Base-by-base conservation (phyloP, 495 filamentous ascomycete genomes). In the Aspergillus steynii region DNA sequence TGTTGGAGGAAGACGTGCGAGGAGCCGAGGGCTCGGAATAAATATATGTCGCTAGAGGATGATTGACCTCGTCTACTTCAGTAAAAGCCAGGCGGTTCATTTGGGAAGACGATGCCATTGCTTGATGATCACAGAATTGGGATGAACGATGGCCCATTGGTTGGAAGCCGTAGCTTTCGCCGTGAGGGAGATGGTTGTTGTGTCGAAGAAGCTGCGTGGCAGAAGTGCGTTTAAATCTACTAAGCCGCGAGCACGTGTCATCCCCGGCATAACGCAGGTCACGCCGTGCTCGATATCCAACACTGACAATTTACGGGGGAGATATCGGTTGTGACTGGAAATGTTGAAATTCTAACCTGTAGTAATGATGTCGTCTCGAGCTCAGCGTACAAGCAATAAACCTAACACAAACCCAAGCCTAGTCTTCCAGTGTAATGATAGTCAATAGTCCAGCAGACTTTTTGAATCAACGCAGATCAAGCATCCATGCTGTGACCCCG, bases 41-140 rank as follows among this genome's bases (percentile, higher is more conserved):
- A 61, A 80, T 61, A 50, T 73, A 78, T 2, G 73, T 74, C n/a
- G 68, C 71, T 10, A 61, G 71, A 50, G 68, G 67, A 54, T 69
- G 64, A 10, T 73, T 68, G n/a, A 72, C 67, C 47, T 79, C 74
- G 50, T 79, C 71, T 32, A 75, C 76, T 56, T 80, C 77, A 8
- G 37, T 70, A 29, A 80, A 65, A n/a, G 68, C 68, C 27, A 79
- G 32, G 5, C 47, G 59, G 14, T 53, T 45, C 3, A 27, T 37
- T 5, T 61, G 45, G 3, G 52, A 55, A 15, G 68, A 60, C 28
- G 62, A 29, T 74, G 77, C 77, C 29, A 4, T 12, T 32, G 55
- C 8, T 34, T 8, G 12, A 28, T 31, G 32, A 14, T 26, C 46
- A 10, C 28, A 10, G 28, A 10, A 6, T 59, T 12, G 20, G 20